Conservation (phyloP, 805 yeast genomes). For the Osmozyma mogii region DNA sequence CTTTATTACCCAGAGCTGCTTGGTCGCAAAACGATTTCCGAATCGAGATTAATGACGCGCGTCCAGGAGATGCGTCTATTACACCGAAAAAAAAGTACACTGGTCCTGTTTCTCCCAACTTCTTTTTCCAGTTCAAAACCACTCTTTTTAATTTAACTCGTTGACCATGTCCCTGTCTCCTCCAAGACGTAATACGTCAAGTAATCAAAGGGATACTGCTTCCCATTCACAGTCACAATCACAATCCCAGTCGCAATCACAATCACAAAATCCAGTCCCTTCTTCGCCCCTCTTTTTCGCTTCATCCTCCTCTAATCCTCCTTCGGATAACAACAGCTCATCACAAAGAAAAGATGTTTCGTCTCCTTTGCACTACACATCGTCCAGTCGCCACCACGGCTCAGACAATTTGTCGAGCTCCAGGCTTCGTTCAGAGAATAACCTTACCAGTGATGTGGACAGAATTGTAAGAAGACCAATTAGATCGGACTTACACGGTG, state of each 20-base stretch:
- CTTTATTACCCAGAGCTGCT: too few relatives aligned
- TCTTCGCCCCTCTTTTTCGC: slow-evolving; percentile 52
- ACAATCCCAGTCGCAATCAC: slow-evolving; percentile 29
- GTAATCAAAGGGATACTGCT: too few relatives aligned
- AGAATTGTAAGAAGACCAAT: slow-evolving; percentile 41
- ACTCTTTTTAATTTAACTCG: too few relatives aligned
- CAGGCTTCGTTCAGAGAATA: slow-evolving; percentile 39
- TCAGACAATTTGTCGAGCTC: slow-evolving; percentile 27
- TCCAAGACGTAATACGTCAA: too few relatives aligned
- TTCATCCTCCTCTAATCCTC: slow-evolving; percentile 37
- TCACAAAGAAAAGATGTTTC: slow-evolving; percentile 28
- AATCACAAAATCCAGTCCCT: slow-evolving; percentile 36
- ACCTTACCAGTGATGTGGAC: slow-evolving; percentile 35
- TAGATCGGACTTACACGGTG: slow-evolving; percentile 76
- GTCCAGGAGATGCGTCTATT: too few relatives aligned
- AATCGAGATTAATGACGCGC: too few relatives aligned
- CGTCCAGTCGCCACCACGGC: slow-evolving; percentile 27
- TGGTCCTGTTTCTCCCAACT: too few relatives aligned
- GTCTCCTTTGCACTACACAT: slow-evolving; percentile 45
- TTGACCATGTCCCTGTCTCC: too few relatives aligned
- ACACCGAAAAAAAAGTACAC: too few relatives aligned
- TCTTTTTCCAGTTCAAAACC: too few relatives aligned
- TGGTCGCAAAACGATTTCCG: too few relatives aligned
- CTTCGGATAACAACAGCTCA: slow-evolving; percentile 23
- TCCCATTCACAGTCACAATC: slow-evolving; percentile 5